A percentile compares a stretch with the other conserved stretches of the same genome.
Evolutionary conservation across 768 basidiomycete species (phyloP).

Genomic region (Boletus sensibilis): DNA sequence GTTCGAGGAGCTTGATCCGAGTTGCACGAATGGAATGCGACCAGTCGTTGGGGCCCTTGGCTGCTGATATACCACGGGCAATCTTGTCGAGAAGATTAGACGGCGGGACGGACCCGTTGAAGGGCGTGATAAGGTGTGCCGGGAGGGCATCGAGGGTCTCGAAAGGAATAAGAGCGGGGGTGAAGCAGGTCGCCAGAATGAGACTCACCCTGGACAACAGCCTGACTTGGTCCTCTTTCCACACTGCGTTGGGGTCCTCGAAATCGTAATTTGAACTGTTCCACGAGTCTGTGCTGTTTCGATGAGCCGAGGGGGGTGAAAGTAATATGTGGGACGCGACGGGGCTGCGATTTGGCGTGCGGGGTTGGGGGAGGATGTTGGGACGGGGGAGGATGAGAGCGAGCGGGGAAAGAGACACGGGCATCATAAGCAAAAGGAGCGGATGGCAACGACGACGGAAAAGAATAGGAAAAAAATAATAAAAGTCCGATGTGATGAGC

Average conservation of each 20-base stretch:
- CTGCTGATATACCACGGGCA: conserved; percentile 70
- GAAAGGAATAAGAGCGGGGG: conserved; percentile 5
- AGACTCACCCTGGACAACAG: conserved; percentile 62
- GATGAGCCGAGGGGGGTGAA: conserved; percentile 36
- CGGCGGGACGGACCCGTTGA: conserved; percentile 80
- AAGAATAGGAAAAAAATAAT: conserved; percentile 15
- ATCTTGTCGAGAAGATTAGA: conserved; percentile 86
- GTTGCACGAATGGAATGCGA: conserved; percentile 81
- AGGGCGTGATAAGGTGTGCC: conserved; percentile 81
- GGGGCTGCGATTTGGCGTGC: conserved; percentile 61
- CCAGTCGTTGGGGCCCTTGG: conserved; percentile 78
- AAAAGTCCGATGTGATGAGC: conserved; percentile 15
- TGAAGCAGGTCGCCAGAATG: not conserved
- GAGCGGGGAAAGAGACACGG: conserved; percentile 51
- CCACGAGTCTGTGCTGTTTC: conserved; percentile 83
- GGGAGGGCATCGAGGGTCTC: conserved; percentile 81
- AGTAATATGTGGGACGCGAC: conserved; percentile 53
- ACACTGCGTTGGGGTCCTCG: conserved; percentile 64
- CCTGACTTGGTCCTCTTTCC: conserved; percentile 71
- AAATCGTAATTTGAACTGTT: conserved; percentile 71
- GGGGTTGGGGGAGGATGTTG: conserved; percentile 49
- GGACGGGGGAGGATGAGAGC: conserved; percentile 65
- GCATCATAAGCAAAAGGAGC: conserved; percentile 42
- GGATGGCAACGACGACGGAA: conserved; percentile 43
- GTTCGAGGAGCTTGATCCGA: conserved; percentile 76